These are phyloP conservation scores for Colletotrichum neosansevieriae DNA, from an alignment of 2,329 filamentous ascomycete genomes.

Conservation along the genomic window DNA sequence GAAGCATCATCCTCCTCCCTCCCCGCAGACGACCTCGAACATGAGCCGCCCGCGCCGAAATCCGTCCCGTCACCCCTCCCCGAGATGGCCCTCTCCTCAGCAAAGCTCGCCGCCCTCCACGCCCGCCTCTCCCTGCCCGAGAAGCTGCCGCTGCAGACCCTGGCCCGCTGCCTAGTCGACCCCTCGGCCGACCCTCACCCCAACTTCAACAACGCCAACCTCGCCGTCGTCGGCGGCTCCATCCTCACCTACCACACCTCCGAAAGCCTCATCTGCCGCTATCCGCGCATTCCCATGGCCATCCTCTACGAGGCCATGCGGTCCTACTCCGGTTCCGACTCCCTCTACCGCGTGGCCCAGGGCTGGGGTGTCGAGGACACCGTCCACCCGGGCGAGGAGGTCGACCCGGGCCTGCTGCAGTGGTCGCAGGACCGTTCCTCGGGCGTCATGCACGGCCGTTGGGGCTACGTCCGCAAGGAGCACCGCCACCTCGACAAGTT, in stretches of 20 bases:
- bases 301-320: slow-evolving; percentile 88
- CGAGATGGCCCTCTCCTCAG: slow-evolving; percentile 75
- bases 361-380: slow-evolving; percentile 95
- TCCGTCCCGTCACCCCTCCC: slow-evolving; percentile 77
- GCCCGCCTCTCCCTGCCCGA: slow-evolving; percentile 86
- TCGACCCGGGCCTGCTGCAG: slow-evolving; percentile 91
- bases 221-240: slow-evolving; percentile 84
- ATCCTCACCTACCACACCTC: slow-evolving; percentile 90
- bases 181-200: slow-evolving; percentile 83
- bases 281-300: slow-evolving; percentile 89
- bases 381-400: slow-evolving; percentile 88
- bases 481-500: slow-evolving; percentile 57
- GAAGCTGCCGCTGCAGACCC: slow-evolving; percentile 85
- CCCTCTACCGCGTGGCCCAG: slow-evolving; percentile 78
- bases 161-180: slow-evolving; percentile 88
- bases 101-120: slow-evolving; percentile 93
- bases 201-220: slow-evolving; percentile 88
- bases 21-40: slow-evolving; percentile 48
- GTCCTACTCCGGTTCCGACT: slow-evolving; percentile 82
- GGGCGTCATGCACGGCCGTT: slow-evolving; percentile 60
- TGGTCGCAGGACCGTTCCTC: slow-evolving; percentile 68
- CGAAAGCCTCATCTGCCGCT: slow-evolving; percentile 89
- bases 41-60: slow-evolving; percentile 50
- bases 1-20: slow-evolving; percentile 30
- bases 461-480: slow-evolving; percentile 66